Conservation (phyloP, 805 yeast genomes). For the Wickerhamomyces bovis region DNA sequence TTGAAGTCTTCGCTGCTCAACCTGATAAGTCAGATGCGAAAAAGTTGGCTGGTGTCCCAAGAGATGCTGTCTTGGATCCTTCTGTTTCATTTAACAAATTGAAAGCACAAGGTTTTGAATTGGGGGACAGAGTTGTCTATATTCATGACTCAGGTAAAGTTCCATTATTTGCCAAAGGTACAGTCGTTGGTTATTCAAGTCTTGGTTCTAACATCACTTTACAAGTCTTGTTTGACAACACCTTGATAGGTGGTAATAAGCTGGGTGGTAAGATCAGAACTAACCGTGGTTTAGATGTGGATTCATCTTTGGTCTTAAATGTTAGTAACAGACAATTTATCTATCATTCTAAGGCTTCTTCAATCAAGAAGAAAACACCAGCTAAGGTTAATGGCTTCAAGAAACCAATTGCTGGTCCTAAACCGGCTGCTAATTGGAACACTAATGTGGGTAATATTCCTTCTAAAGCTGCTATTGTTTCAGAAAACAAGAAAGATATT, state of each 20-base stretch:
- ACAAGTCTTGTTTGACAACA: conserved; percentile 78
- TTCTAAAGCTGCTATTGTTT: not conserved
- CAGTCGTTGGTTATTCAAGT: conserved; percentile 73
- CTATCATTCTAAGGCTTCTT: conserved; percentile 64
- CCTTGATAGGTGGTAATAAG: conserved; percentile 75
- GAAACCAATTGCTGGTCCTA: conserved; percentile 2
- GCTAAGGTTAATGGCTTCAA: conserved; percentile 4
- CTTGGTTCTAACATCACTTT: conserved; percentile 48
- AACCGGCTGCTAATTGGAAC: not conserved
- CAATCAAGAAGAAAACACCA: conserved; percentile 19
- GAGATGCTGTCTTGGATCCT: conserved; percentile 76
- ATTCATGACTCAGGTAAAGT: conserved; percentile 86
- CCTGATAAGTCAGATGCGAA: conserved; percentile 44
- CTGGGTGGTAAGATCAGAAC: conserved; percentile 72
- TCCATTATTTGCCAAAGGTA: conserved; percentile 82
- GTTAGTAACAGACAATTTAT: conserved; percentile 68
- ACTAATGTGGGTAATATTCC: not conserved
- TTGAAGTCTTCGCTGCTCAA: conserved; percentile 38
- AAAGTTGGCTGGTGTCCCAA: conserved; percentile 76
- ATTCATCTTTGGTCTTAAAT: conserved; percentile 76
- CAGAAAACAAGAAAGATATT: conserved; percentile 1
- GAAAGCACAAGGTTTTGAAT: conserved; percentile 65
- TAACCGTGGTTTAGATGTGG: conserved; percentile 80
- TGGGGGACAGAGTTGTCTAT: conserved; percentile 88
- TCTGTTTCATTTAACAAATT: conserved; percentile 63